Conservation (phyloP, 208 protist genomes). For the Angomonas ambiguus region DNA sequence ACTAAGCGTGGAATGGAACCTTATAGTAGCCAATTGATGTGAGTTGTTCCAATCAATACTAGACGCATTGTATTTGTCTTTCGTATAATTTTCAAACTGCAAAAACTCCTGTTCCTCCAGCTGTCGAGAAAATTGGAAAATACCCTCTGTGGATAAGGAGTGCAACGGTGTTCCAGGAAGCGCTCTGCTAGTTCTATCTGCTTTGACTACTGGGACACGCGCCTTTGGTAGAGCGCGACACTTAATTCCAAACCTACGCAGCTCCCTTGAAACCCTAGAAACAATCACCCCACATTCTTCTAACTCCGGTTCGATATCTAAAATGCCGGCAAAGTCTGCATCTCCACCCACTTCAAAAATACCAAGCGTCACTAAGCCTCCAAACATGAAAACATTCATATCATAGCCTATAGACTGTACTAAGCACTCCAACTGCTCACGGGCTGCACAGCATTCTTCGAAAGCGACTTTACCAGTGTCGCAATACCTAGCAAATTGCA, state of each 20-base stretch:
- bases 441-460: conserved; percentile 70
- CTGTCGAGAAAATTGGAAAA: conserved; percentile 80
- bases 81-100: conserved; percentile 42
- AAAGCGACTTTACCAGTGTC: conserved; percentile 81
- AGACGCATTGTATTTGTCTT: conserved; percentile 52
- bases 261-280: conserved; percentile 45
- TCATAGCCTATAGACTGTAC: conserved; percentile 81
- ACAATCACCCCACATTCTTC: conserved; percentile 78
- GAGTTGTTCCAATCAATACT: conserved; percentile 75
- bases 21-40: conserved; percentile 69
- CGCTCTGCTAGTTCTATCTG: conserved; percentile 67
- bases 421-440: conserved; percentile 75
- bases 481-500: conserved; percentile 46
- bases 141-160: conserved; percentile 56
- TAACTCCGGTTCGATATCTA: conserved; percentile 78
- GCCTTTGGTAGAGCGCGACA: conserved; percentile 64
- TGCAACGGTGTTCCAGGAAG: conserved; percentile 74
- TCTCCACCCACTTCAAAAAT: conserved; percentile 84
- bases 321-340: conserved; percentile 85
- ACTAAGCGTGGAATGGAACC: conserved; percentile 58
- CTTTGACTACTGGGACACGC: conserved; percentile 82
- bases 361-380: conserved; percentile 70
- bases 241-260: conserved; percentile 71
- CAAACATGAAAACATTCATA: conserved; percentile 85
- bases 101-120: conserved; percentile 38